Percentiles rank a stretch among this genome's conserved stretches.
phyloP scores from a whole-genome alignment of 176 grass and related monocot genomes.

The Carex pumila region DNA sequence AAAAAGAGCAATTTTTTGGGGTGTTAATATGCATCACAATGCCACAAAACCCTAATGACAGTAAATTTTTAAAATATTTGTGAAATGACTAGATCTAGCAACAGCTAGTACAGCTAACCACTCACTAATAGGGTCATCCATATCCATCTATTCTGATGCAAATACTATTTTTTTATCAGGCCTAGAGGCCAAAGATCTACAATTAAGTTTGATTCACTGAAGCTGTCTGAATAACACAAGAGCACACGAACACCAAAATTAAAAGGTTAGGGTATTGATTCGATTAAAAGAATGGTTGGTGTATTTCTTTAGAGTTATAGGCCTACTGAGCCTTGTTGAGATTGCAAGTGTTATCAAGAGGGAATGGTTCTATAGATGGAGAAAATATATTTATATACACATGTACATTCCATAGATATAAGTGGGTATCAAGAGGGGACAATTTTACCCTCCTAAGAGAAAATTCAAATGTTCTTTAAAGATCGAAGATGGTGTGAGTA shows the following conservation, averaged over 20 bases:
- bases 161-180: not conserved
- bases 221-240: not conserved
- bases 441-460: constrained; percentile 42
- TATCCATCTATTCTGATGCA: not conserved
- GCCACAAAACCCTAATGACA: not conserved
- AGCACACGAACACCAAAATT: not conserved
- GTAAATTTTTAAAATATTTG: not conserved
- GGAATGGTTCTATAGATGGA: constrained; percentile 1
- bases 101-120: not conserved
- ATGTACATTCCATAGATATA: constrained; percentile 14
- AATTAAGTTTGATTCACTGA: not conserved
- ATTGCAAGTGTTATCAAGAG: not conserved
- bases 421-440: constrained; percentile 4
- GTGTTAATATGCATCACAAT: not conserved
- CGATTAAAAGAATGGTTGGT: not conserved
- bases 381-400: constrained; percentile 5
- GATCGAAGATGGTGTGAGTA: constrained; percentile 82
- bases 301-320: not conserved
- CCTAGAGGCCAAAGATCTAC: not conserved
- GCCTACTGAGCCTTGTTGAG: not conserved
- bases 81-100: not conserved
- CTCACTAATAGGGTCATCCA: not conserved
- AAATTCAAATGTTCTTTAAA: constrained; percentile 98
- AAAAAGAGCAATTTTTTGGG: not conserved
- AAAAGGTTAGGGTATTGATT: not conserved